A percentile compares a stretch with the other conserved stretches of the same genome.
phyloP scores from a whole-genome alignment of 805 yeast species.

The Kockiozyma suomiensis region DNA sequence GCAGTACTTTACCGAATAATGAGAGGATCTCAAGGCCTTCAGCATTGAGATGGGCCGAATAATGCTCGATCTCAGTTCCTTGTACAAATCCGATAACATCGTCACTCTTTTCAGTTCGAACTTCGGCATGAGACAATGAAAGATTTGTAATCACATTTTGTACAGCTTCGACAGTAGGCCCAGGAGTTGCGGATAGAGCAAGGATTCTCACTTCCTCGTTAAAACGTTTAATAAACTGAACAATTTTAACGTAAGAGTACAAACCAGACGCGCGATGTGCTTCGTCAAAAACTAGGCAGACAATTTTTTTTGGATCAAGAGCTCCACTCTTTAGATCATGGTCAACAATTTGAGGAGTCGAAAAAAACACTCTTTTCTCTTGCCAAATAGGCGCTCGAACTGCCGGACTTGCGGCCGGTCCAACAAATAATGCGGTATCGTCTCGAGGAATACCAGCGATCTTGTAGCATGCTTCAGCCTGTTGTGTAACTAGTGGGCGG shows the following conservation, averaged over 20 bases:
- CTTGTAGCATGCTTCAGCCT: constrained; percentile 86
- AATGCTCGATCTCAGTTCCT: constrained; percentile 59
- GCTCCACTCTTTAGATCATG: constrained; percentile 79
- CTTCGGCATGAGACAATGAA: constrained; percentile 73
- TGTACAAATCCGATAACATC: constrained; percentile 84
- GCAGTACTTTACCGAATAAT: constrained; percentile 62
- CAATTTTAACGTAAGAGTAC: constrained; percentile 86
- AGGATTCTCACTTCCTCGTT: constrained; percentile 70
- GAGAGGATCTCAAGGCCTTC: constrained; percentile 62
- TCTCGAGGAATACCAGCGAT: constrained; percentile 79
- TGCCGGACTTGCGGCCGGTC: constrained; percentile 49
- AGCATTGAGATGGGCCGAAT: constrained; percentile 55
- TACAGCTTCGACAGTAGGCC: constrained; percentile 81
- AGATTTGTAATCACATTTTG: constrained; percentile 80
- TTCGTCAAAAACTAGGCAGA: constrained; percentile 85
- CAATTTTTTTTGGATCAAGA: constrained; percentile 73
- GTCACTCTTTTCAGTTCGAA: constrained; percentile 79
- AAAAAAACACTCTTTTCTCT: constrained; percentile 75
- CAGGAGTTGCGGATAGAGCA: constrained; percentile 96
- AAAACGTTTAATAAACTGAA: constrained; percentile 61
- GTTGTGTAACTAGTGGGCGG: constrained; percentile 93
- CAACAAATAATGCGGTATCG: constrained; percentile 78
- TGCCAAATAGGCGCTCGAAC: constrained; percentile 81
- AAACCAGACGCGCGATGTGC: constrained; percentile 93
- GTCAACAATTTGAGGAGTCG: constrained; percentile 96